Conservation (phyloP, 192 early-diverging fungal species). For the Thoreauomyces humboldtii region DNA sequence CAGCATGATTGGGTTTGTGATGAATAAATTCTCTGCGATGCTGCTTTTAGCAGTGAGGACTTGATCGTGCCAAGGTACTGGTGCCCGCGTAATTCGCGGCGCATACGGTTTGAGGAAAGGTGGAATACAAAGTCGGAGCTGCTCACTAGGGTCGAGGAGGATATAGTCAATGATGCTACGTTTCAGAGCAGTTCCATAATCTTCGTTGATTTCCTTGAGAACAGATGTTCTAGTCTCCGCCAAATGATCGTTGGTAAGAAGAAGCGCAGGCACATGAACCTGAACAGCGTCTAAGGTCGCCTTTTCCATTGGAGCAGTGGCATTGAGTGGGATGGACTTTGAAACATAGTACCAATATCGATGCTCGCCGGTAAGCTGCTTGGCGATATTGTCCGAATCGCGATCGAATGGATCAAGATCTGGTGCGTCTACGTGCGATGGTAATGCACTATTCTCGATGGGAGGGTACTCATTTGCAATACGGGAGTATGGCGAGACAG, state of each 20-base stretch:
- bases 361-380: slow-evolving; percentile 53
- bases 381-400: slow-evolving; percentile 43
- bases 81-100: slow-evolving; percentile 51
- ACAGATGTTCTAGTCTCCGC: slow-evolving; percentile 25
- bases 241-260: slow-evolving; percentile 32
- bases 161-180: slow-evolving; percentile 60
- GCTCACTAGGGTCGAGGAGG: slow-evolving; percentile 50
- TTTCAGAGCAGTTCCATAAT: slow-evolving; percentile 45
- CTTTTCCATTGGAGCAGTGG: slow-evolving; percentile 45
- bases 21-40: slow-evolving; percentile 49
- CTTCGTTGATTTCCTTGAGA: slow-evolving; percentile 40
- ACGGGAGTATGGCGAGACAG: slow-evolving; percentile 45
- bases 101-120: slow-evolving; percentile 30
- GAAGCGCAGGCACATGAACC: slow-evolving; percentile 29
- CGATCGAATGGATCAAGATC: slow-evolving; percentile 55
- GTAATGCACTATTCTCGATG: background rate
- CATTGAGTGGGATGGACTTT: slow-evolving; percentile 37
- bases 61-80: slow-evolving; percentile 59
- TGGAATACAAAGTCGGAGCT: slow-evolving; percentile 48
- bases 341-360: slow-evolving; percentile 57
- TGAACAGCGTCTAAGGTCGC: slow-evolving; percentile 27
- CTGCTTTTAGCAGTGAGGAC: slow-evolving; percentile 30
- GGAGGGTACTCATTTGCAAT: slow-evolving; percentile 25
- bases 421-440: slow-evolving; percentile 5
- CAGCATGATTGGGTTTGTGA: slow-evolving; percentile 58